Evolutionary conservation across 2,329 filamentous ascomycete genomes (phyloP), one percentile per base, ranked within the genome.

Genomic region (Dothideomycetes sp.): DNA sequence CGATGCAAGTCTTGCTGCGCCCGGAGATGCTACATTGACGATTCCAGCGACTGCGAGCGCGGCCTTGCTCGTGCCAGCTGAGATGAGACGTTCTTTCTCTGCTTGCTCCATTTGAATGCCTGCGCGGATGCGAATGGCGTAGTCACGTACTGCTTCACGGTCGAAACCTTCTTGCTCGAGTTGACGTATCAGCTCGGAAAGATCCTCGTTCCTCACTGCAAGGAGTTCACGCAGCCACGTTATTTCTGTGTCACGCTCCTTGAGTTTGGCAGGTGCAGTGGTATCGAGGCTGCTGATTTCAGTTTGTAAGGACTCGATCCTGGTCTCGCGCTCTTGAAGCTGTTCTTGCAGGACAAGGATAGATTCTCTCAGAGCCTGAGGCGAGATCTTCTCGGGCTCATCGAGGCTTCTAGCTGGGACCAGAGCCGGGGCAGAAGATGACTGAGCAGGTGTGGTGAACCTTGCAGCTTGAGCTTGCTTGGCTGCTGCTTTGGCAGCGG

Each of bases 41-140:
- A 84, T 75, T 34, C 81, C 81, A 1, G 85, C 81, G 31, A 94
- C 74, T 31, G 83, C 57, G 44, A 69, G 63, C 45, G 77, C 81
- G 11, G 75, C 75, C 24, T 44, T 38, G 34, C 9, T 42, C n/a
- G 30, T 45, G 38, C 31, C 48, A 9, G 79, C 79, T 39, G 81
- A 79, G 63, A 84, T 74, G 1, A 85, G 80, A 44, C 91, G 76
- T 60, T 96, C 89, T 37, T 86, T 84, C 62, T 95, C 88, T 58
- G 94, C 86, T 57, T 93, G 84, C 60, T 98, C 89, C 91, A 98
- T 98, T 58, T 96, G 86, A 27, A 98, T 70, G 54, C 94, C 95
- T 11, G 91, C 85, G 57, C 86, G 85, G 45, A 98, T 79, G 38
- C 91, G 81, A 51, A 96, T 96, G 27, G 86, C 84, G 4, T 88